Percentiles rank a stretch among this genome's conserved stretches.
phyloP scores from a whole-genome alignment of 2,329 filamentous ascomycete genomes.

The Neopestalotiopsis sp. region DNA sequence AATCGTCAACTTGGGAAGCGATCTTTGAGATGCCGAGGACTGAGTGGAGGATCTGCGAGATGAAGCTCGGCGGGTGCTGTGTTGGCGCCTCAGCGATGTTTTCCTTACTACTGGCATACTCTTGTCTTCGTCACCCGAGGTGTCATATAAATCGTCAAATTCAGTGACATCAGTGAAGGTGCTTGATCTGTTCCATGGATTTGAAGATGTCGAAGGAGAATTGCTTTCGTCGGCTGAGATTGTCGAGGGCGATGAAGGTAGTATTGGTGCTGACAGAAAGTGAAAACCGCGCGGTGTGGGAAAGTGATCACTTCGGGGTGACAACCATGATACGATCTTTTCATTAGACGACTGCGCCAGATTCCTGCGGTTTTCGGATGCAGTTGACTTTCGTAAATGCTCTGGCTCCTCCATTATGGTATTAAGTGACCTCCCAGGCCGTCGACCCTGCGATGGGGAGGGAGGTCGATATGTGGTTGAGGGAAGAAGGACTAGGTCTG shows the following conservation, averaged over 20 bases:
- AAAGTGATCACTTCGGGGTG: conserved; percentile 68
- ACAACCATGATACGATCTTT: conserved; percentile 63
- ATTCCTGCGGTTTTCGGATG: conserved; percentile 29
- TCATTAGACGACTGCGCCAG: conserved; percentile 44
- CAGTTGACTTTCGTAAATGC: conserved; percentile 36
- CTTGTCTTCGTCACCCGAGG: conserved; percentile 76
- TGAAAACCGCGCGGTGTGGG: conserved; percentile 73
- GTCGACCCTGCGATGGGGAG: conserved; percentile 62
- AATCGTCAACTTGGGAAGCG: conserved; percentile 59
- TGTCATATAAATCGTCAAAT: conserved; percentile 87
- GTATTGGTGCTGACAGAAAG: conserved; percentile 66
- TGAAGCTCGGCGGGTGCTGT: conserved; percentile 41
- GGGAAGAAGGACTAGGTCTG: conserved; percentile 47
- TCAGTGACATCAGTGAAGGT: conserved; percentile 70
- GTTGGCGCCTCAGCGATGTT: conserved; percentile 41
- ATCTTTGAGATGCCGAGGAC: conserved; percentile 42
- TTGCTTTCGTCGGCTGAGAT: conserved; percentile 53
- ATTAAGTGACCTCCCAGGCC: conserved; percentile 61
- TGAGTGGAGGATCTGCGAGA: conserved; percentile 43
- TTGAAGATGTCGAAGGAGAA: conserved; percentile 57
- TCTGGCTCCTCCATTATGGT: conserved; percentile 67
- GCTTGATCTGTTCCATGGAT: conserved; percentile 68
- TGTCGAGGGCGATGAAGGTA: conserved; percentile 65
- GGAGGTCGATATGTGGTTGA: conserved; percentile 49
- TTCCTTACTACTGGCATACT: conserved; percentile 50